These are phyloP conservation scores for Globisporangium megalacanthum DNA, from an alignment of 352 stramenopile species.

Conservation along the genomic window DNA sequence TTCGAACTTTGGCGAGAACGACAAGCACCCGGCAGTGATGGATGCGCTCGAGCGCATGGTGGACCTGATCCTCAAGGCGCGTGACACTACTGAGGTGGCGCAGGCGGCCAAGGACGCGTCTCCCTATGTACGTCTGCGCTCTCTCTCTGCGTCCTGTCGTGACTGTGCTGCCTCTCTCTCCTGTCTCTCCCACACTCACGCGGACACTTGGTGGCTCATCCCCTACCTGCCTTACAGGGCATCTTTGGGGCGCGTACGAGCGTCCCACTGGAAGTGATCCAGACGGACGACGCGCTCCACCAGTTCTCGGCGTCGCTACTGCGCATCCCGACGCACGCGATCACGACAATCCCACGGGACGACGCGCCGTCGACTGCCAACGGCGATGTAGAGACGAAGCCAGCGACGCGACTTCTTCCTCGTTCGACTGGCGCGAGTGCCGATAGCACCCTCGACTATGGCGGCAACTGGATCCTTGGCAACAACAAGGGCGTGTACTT, in stretches of 20 bases:
- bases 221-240: constrained; percentile 16
- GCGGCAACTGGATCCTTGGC: constrained; percentile 79
- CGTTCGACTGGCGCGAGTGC: not conserved
- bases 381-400: constrained; percentile 16
- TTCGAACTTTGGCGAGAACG: constrained; percentile 74
- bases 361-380: constrained; percentile 23
- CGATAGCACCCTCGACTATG: constrained; percentile 26
- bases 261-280: constrained; percentile 40
- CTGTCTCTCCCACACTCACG: too few relatives aligned
- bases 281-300: constrained; percentile 53
- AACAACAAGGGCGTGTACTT: constrained; percentile 72
- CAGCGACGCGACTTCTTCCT: not conserved
- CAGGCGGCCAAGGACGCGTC: constrained; percentile 22
- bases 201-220: too few relatives aligned
- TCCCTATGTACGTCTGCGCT: constrained; percentile 16
- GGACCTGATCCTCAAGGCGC: constrained; percentile 39
- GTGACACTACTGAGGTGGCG: constrained; percentile 25
- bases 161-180: not conserved
- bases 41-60: constrained; percentile 78
- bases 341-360: constrained; percentile 72
- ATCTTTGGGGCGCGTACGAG: constrained; percentile 38
- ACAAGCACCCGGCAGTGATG: constrained; percentile 68
- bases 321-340: constrained; percentile 63
- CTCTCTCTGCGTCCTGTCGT: constrained; percentile 4
- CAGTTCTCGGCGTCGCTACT: constrained; percentile 61